Percentiles rank a stretch among this genome's conserved stretches.
Conservation (phyloP, 495 filamentous ascomycete genomes). For the Neurospora sp. region DNA sequence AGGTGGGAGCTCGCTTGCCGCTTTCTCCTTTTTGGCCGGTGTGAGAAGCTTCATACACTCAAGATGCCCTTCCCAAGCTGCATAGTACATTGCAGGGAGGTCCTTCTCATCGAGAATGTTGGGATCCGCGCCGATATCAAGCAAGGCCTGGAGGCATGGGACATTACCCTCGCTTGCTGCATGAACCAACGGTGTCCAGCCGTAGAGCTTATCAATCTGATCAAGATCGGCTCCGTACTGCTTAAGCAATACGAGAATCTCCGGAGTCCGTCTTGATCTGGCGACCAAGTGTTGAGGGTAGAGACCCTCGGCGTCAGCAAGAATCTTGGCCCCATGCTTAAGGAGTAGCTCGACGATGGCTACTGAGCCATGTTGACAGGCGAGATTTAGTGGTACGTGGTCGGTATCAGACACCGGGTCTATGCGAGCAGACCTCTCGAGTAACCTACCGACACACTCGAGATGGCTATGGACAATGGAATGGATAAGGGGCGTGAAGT, state of each 20-base stretch:
- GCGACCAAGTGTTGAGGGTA: slow-evolving; percentile 98
- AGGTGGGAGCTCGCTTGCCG: slow-evolving; percentile 16
- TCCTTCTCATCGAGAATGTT: slow-evolving; percentile 83
- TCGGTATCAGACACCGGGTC: slow-evolving; percentile 76
- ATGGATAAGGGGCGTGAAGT: slow-evolving; percentile 92
- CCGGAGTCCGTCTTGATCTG: slow-evolving; percentile 70
- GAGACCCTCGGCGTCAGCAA: slow-evolving; percentile 90
- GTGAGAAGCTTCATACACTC: slow-evolving; percentile 87
- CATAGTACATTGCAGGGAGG: slow-evolving; percentile 93
- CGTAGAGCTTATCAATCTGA: slow-evolving; percentile 88
- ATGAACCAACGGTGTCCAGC: slow-evolving; percentile 94
- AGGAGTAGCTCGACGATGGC: slow-evolving; percentile 76
- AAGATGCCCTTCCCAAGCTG: slow-evolving; percentile 93
- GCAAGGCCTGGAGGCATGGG: slow-evolving; percentile 66
- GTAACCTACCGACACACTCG: slow-evolving; percentile 64
- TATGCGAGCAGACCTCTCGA: slow-evolving; percentile 62
- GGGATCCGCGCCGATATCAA: slow-evolving; percentile 63
- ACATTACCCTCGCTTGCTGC: slow-evolving; percentile 95
- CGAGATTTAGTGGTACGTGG: slow-evolving; percentile 88
- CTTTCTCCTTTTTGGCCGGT: slow-evolving; percentile 33
- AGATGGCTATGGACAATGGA: slow-evolving; percentile 79
- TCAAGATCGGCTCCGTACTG: slow-evolving; percentile 84
- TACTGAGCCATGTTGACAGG: slow-evolving; percentile 82
- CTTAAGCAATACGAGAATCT: slow-evolving; percentile 68
- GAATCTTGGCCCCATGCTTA: slow-evolving; percentile 60